Base-by-base conservation (phyloP, 148 eudicot species). In the Vaccinium macrocarpon region DNA sequence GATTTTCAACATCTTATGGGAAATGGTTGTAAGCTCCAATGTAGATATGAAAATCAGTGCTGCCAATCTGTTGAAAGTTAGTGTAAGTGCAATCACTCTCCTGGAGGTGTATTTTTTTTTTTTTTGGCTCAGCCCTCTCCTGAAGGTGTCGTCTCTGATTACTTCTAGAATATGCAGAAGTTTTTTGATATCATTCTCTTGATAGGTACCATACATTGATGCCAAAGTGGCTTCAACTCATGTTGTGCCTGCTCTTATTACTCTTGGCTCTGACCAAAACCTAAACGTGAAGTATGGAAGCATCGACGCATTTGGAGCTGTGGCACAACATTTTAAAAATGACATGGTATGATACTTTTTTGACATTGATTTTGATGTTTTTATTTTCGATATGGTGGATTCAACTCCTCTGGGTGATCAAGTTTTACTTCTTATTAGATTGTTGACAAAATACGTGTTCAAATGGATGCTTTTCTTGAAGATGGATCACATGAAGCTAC, bases 401-500 rank as follows among this genome's bases (percentile, higher is more conserved):
- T 50, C 25, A 74, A 18, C 27, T 79, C 56, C 64, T 59, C 50
- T 85, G 80, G 77, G 90, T 91, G 62, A 82, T 81, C 55, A 49
- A 32, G 62, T 46, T 79, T 80, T 90, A n/a, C 29, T 19, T 76
- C 78, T 83, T 48, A 62, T 27, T 88, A 96, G 99, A 95, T 96
- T 82, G 93, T 95, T 80, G 99, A 96, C 88, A 96, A 96, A 91
- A 96, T 95, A 88, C 95, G 96, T 76, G 90, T 96, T 77, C 99
- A 96, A 92, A 96, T 96, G 99, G 99, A 96, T 90, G 92, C 99
- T 85, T 96, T 96, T 88, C 96, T 96, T 85, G 99, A 96, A 84
- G 99, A 96, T 89, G 99, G 98, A 85, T 96, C 99, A 76, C 96
- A 92, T 87, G 99, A 95, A 91, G 98, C 98, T 86, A 92, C 94